Base-by-base conservation (phyloP, 2,329 filamentous ascomycete species). In the Ophiostoma ips region DNA sequence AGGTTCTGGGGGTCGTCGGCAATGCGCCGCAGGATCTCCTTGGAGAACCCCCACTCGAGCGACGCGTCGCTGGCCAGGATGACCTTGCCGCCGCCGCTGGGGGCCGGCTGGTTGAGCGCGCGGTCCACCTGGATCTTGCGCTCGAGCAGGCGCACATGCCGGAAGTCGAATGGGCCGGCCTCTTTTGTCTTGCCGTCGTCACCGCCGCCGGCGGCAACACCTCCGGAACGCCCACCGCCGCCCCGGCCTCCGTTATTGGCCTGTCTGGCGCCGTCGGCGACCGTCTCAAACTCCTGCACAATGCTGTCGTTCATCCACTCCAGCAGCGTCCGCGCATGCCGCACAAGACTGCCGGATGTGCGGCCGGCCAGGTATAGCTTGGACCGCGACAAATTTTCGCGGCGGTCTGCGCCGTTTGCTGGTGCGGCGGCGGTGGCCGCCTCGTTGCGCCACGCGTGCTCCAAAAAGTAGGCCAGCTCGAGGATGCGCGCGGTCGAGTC, bases 271-370 rank as follows among this genome's bases (percentile, higher is more conserved):
- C 55, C 52, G 35, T 78, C 76, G 2, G 73, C 76, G 45, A 81
- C 72, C 13, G 83, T 80, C 62, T 95, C 89, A 54, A 95, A 94
- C 59, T 96, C 90, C 50, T 88, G 81, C 38, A 94, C 84, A 52
- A 98, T 94, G 52, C 81, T 83, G 60, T 95, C 89, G 61, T 96
- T 89, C 89, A 98, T 96, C 92, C 92, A 98, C 62, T 98, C 92
- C 31, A 98, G 71, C 86, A 98, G 94, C 63, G 90, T 95, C 57
- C 89, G 77, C 24, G 90, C 86, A 57, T 95, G 87, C 48, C 87
- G 77, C 73, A 96, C 85, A 0, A 89, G 94, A 55, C 87, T 89
- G 52, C 86, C 83, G 55, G 87, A 84, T 54, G 87, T 94, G 52
- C 82, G 83, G 36, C 88, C 89, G 1, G 89, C 90, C 40, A 98